A percentile compares a stretch with the other conserved stretches of the same genome.
Conservation (phyloP, 805 yeast species). For the Wickerhamiella sergipiensis region DNA sequence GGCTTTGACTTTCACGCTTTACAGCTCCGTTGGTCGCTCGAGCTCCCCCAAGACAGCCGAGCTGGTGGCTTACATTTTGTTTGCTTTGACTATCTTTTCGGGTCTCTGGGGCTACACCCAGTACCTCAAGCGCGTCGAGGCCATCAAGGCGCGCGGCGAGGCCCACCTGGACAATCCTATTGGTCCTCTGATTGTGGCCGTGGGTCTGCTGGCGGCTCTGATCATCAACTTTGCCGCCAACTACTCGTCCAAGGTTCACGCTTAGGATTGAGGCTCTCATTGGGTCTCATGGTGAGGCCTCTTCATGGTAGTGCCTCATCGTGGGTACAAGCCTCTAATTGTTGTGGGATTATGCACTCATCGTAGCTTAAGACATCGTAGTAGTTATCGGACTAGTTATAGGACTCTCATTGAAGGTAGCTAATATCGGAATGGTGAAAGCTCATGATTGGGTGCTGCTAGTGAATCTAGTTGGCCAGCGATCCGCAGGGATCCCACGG, state of each 20-base stretch:
- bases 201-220: constrained; percentile 53
- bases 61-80: constrained; percentile 62
- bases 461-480: constrained; percentile 36
- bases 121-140: constrained; percentile 53
- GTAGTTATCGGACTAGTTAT: neutral
- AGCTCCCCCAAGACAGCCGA: constrained; percentile 45
- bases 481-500: constrained; percentile 79
- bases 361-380: too few species aligned
- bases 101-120: constrained; percentile 83
- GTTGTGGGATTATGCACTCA: too few species aligned
- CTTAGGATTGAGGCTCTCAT: too few species aligned
- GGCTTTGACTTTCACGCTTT: constrained; percentile 71
- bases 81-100: constrained; percentile 65
- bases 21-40: constrained; percentile 58
- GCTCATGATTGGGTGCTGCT: too few species aligned
- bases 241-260: constrained; percentile 7
- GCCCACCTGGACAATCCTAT: constrained; percentile 77
- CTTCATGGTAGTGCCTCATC: too few species aligned
- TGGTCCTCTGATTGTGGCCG: constrained; percentile 75
- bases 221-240: constrained; percentile 62
- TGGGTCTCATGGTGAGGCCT: too few species aligned
- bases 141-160: constrained; percentile 71
- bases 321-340: too few species aligned
- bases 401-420: too few species aligned
- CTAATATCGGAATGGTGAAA: too few species aligned